Evolutionary conservation across 768 basidiomycete genomes (phyloP).

Genomic region (Flagelloscypha sp.): DNA sequence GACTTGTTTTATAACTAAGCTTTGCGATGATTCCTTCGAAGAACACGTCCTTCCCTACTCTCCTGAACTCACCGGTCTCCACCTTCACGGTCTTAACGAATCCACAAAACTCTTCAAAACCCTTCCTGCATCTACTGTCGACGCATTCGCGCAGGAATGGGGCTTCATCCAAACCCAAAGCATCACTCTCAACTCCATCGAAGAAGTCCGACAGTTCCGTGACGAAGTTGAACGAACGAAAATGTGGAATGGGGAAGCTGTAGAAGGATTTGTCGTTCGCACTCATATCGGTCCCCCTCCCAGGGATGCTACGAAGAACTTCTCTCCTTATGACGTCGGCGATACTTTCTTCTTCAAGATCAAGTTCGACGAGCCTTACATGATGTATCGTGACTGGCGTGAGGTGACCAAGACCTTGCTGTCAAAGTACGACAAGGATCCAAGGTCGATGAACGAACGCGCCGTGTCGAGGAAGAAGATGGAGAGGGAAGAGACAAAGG

Average conservation of each 20-base stretch:
- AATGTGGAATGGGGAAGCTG: constrained; percentile 72
- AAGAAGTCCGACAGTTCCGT: constrained; percentile 68
- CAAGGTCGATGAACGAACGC: constrained; percentile 18
- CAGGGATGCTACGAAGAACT: constrained; percentile 16
- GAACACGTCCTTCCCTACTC: constrained; percentile 90
- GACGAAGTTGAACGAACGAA: constrained; percentile 57
- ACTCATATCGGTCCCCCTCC: constrained; percentile 49
- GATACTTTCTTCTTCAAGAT: constrained; percentile 98
- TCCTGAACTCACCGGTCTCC: constrained; percentile 76
- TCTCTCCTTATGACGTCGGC: constrained; percentile 65
- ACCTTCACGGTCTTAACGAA: constrained; percentile 86
- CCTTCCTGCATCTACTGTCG: constrained; percentile 55
- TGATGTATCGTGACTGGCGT: constrained; percentile 98
- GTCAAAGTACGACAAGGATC: constrained; percentile 22
- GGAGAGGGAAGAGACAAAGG: constrained; percentile 65
- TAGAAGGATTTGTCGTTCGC: constrained; percentile 94
- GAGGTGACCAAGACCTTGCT: constrained; percentile 84
- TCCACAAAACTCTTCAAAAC: constrained; percentile 63
- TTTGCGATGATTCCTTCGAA: constrained; percentile 96
- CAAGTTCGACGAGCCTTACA: constrained; percentile 98
- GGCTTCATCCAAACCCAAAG: constrained; percentile 81
- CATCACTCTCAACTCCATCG: constrained; percentile 47
- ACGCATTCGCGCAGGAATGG: constrained; percentile 80
- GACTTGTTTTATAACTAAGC: constrained; percentile 34
- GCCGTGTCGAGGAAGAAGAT: constrained; percentile 58